These are phyloP conservation scores for Talaromyces sp. DNA, from an alignment of 2,329 filamentous ascomycete genomes.

Conservation along the genomic window DNA sequence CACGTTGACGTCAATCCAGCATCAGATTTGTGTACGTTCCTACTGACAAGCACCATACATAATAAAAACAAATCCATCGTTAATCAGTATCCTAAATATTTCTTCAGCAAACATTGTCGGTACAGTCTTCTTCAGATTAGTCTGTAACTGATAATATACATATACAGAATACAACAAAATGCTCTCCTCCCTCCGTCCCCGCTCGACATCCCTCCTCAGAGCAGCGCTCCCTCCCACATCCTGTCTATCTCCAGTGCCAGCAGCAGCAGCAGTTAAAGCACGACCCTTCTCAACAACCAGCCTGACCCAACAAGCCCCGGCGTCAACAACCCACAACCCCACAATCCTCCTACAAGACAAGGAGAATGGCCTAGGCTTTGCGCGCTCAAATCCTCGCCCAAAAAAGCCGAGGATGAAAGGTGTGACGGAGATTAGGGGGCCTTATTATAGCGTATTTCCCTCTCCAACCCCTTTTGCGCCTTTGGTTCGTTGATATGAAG, in stretches of 20 bases:
- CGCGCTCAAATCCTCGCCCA: conserved; percentile 50
- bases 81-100: too few species aligned
- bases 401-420: conserved; percentile 51
- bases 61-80: not conserved
- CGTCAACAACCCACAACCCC: too few species aligned
- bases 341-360: conserved; percentile 50
- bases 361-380: conserved; percentile 52
- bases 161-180: not conserved
- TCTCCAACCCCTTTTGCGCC: not conserved
- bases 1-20: conserved; percentile 15
- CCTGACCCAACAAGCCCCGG: conserved; percentile 31
- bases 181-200: not conserved
- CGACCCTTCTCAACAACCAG: not conserved
- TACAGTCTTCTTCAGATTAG: too few species aligned
- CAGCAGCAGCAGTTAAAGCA: not conserved
- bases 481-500: not conserved
- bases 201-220: not conserved
- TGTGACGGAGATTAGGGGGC: conserved; percentile 57
- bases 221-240: not conserved
- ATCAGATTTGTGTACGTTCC: conserved; percentile 9
- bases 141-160: not conserved
- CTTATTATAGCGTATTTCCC: conserved; percentile 52
- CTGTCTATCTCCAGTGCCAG: not conserved
- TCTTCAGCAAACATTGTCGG: too few species aligned
- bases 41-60: not conserved